Percentiles rank a stretch among this genome's conserved stretches.
These are phyloP conservation scores for Catunica adiposa DNA, from an alignment of 2,329 filamentous ascomycete species.

Conservation along the genomic window DNA sequence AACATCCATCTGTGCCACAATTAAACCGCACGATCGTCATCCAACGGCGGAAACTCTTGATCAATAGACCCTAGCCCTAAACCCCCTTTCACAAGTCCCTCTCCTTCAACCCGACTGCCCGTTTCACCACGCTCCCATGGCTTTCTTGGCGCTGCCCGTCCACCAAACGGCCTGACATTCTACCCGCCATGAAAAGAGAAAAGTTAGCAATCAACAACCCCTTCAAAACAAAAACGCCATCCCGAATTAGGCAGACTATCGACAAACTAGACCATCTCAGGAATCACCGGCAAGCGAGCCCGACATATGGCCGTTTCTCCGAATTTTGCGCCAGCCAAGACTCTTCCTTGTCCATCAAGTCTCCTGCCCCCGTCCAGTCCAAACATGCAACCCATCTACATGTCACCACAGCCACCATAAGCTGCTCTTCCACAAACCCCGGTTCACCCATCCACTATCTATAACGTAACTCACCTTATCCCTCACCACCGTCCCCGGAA, in stretches of 20 bases:
- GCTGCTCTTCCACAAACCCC: neutral
- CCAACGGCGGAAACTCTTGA: constrained; percentile 10
- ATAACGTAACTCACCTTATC: constrained; percentile 40
- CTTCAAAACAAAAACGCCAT: neutral
- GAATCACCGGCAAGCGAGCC: too few species aligned
- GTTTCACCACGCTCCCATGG: constrained; percentile 10
- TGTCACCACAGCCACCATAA: too few species aligned
- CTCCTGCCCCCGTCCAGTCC: neutral
- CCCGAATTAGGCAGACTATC: neutral
- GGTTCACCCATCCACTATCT: constrained; percentile 25
- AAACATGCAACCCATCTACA: too few species aligned
- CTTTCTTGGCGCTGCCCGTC: constrained; percentile 11
- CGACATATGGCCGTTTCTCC: neutral
- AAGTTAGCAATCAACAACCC: neutral
- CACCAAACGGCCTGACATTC: constrained; percentile 13
- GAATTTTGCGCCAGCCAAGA: neutral
- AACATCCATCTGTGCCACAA: neutral
- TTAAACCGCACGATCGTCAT: neutral
- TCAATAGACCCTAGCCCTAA: constrained; percentile 1
- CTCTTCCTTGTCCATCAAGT: neutral
- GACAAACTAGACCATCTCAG: too few species aligned
- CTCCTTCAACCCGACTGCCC: neutral
- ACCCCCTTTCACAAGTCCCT: too few species aligned
- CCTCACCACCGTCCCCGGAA: constrained; percentile 61
- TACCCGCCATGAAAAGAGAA: neutral